Conservation (phyloP, 176 grass and related monocot species). For the Aegilops longissima region DNA sequence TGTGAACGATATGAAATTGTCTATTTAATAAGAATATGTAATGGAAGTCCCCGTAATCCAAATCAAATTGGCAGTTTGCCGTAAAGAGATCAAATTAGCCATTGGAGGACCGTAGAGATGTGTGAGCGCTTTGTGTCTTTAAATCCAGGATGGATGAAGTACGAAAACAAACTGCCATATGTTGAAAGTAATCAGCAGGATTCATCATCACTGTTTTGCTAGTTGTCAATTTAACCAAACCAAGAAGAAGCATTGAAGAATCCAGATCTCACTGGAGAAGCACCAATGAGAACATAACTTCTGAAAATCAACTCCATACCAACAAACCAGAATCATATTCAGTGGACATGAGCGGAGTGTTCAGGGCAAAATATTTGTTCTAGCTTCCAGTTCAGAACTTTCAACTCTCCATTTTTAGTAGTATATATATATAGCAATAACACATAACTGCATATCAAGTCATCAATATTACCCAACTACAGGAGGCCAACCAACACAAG, state of each 20-base stretch:
- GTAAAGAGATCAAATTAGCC: no score
- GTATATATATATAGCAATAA: background rate
- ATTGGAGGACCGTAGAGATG: no score
- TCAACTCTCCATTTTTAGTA: background rate
- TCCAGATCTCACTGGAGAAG: background rate
- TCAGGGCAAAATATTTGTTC: background rate
- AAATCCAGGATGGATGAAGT: no score
- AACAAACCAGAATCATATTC: background rate
- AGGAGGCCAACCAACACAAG: background rate
- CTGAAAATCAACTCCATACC: background rate
- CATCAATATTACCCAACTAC: no score
- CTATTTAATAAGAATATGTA: no score
- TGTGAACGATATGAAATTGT: no score
- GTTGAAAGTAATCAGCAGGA: no score
- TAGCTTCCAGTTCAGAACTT: background rate
- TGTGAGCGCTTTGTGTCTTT: no score
- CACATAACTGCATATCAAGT: background rate
- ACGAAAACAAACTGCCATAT: no score
- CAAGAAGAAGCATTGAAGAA: background rate
- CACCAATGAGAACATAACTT: background rate
- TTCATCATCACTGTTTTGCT: background rate
- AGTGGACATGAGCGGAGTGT: background rate
- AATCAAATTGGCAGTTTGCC: no score
- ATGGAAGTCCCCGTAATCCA: no score
- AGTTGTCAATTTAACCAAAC: background rate